Evolutionary conservation across 495 filamentous ascomycete species (phyloP), one percentile per base, ranked within the genome.

Genomic region (Penicillium argentinense): DNA sequence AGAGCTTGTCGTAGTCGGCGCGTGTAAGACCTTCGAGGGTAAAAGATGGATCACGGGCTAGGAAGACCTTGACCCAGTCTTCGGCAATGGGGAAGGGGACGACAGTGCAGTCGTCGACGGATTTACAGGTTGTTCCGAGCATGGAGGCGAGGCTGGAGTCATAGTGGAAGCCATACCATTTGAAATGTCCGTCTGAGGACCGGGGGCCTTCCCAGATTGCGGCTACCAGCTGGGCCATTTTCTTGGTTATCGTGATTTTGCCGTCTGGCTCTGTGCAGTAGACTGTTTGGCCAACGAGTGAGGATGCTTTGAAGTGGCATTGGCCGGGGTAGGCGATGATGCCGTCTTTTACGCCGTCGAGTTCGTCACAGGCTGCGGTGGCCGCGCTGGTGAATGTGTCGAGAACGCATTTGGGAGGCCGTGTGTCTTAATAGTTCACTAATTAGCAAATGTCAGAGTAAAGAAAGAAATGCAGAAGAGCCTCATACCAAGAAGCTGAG

Each of bases 281-380:
- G 61, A 14, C 67, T 67, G 3, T 68, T 59, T 42, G 56, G 63
- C 80, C 81, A 12, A 79, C 66, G 4, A 85, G 45, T 4, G 57
- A 54, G 23, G 69, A 64, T 11, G 74, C 68, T 43, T 74, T 47
- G 44, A 82, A 78, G 18, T 72, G 53, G 61, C 83, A 87, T 27
- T 45, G 56, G 5, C 63, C 58, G 1, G 82, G 82, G 22, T 67
- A 53, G 44, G 73, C 75, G 50, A 87, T 77, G 48, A 86, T 79
- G 21, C 71, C 75, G 53, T 86, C 84, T 5, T 60, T 56, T 4
- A 79, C 60, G 1, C 82, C 81, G 55, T 87, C 84, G 12, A 75
- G 55, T 9, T 40, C 50, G 54, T 87, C 83, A 49, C 75, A 66
- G 14, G 36, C 17, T 54, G 59, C 2, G 57, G 59, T 43, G 72